These are phyloP conservation scores for Entrophospora sp. DNA, from an alignment of 192 early-diverging fungal genomes.

Conservation along the genomic window DNA sequence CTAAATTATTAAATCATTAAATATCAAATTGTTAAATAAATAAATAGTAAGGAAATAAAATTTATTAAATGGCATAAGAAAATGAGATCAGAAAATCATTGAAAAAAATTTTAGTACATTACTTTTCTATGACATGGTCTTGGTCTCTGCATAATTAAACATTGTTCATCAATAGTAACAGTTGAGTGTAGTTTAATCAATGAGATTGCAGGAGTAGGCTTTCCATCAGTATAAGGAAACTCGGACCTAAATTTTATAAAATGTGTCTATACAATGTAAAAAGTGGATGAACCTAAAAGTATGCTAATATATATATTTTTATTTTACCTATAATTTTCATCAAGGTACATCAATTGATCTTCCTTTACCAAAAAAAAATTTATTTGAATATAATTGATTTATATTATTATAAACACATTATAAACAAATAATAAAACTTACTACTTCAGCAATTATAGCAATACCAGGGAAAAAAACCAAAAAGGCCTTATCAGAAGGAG, in stretches of 20 bases:
- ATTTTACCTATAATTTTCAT: conserved; percentile 14
- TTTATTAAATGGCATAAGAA: too few species aligned
- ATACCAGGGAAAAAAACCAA: conserved; percentile 28
- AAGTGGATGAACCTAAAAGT: too few species aligned
- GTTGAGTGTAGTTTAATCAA: conserved; percentile 29
- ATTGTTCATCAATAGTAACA: conserved; percentile 25
- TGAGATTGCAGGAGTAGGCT: neutral
- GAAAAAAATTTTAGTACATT: too few species aligned
- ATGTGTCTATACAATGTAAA: too few species aligned
- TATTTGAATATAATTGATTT: neutral
- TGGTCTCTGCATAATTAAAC: conserved; percentile 20
- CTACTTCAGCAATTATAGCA: conserved; percentile 22
- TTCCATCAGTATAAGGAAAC: too few species aligned
- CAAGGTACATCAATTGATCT: conserved; percentile 10
- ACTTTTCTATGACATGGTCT: conserved; percentile 17
- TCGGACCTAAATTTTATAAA: too few species aligned
- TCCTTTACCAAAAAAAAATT: neutral
- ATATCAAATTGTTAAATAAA: too few species aligned
- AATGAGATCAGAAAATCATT: neutral
- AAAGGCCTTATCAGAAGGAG: conserved; percentile 16
- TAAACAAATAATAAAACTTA: neutral
- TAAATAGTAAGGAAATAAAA: too few species aligned
- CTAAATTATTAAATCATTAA: conserved; percentile 14
- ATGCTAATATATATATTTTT: too few species aligned
- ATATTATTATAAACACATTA: too few species aligned